Base-by-base conservation (phyloP, 176 grass and related monocot genomes). In the Pontederia paniculata region DNA sequence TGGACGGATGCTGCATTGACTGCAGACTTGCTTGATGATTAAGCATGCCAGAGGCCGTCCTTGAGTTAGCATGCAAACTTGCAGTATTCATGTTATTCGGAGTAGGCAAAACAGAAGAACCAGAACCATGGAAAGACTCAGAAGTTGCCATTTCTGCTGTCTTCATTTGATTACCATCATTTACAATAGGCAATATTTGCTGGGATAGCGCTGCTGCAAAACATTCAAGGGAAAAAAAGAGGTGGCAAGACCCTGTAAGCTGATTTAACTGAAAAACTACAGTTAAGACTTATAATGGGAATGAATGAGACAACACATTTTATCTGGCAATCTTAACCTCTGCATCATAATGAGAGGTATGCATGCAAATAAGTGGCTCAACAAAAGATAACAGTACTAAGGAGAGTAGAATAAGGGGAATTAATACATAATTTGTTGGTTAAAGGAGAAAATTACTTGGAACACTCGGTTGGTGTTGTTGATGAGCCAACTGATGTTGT, bases 21-120 rank as follows among this genome's bases (percentile, higher is more conserved):
- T 97, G 93, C 47, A 90, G 78, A 71, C 79, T 80, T 74, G 83
- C 70, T 54, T 82, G 87, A 80, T 88, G 89, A 54, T n/a, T 61
- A 48, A 77, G 58, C 66, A 98, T 68, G 52, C 76, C 76, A 57
- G 73, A 59, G 60, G 80, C 78, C 66, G 77, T 80, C 77, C 76
- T 93, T 72, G 83, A 78, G 60, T 79, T 91, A 72, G 80, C 69
- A 51, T 82, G 75, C 59, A 88, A 70, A 63, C 78, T 79, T 67
- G 78, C 58, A 66, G 78, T 63, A 74, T 67, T 81, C 47, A 73
- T 71, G 80, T 73, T 98, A 75, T 66, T 93, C 20, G 54, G 53
- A 51, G 80, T 15, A 14, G 83, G 55, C 74, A 99, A 76, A 74
- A 60, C 68, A 63, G 87, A 84, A 56, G 80, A 81, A 53, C 77